phyloP scores from a whole-genome alignment of 1,284 basidiomycete genomes.

The Fomitopsis palustris region DNA sequence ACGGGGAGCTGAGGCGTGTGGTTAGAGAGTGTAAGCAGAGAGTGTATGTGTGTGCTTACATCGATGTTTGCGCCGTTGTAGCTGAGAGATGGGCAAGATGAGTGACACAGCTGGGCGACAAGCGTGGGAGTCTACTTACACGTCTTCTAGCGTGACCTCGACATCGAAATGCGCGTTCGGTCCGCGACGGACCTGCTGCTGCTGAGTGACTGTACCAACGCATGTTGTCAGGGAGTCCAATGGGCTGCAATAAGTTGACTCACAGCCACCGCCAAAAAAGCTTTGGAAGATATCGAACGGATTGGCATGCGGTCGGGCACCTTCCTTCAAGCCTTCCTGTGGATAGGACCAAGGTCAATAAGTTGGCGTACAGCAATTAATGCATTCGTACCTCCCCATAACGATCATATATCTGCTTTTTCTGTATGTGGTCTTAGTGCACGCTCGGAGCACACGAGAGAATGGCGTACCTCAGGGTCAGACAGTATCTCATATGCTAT shows the following conservation, averaged over 20 bases:
- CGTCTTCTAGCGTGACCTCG: constrained; percentile 81
- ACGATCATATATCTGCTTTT: constrained; percentile 88
- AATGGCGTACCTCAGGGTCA: constrained; percentile 59
- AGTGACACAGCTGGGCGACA: constrained; percentile 9
- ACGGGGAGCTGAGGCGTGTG: constrained; percentile 68
- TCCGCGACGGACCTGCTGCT: constrained; percentile 75
- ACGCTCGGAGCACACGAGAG: neutral
- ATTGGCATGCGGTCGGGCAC: constrained; percentile 69
- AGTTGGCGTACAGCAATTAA: neutral
- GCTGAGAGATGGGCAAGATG: constrained; percentile 27
- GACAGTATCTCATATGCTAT: constrained; percentile 92
- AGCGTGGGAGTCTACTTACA: constrained; percentile 41
- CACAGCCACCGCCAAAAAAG: constrained; percentile 83
- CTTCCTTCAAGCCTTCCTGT: constrained; percentile 84
- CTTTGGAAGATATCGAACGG: constrained; percentile 92
- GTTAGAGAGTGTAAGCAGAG: neutral
- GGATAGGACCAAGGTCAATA: constrained; percentile 1
- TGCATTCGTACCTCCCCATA: constrained; percentile 70
- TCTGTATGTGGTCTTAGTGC: constrained; percentile 40
- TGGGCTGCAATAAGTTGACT: constrained; percentile 20
- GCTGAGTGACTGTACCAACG: constrained; percentile 34
- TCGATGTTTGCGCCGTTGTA: constrained; percentile 82
- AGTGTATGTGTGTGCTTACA: constrained; percentile 39
- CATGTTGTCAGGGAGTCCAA: neutral
- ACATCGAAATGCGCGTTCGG: constrained; percentile 84